Conservation (phyloP, 306 rosid species). For the Quercus alba region DNA sequence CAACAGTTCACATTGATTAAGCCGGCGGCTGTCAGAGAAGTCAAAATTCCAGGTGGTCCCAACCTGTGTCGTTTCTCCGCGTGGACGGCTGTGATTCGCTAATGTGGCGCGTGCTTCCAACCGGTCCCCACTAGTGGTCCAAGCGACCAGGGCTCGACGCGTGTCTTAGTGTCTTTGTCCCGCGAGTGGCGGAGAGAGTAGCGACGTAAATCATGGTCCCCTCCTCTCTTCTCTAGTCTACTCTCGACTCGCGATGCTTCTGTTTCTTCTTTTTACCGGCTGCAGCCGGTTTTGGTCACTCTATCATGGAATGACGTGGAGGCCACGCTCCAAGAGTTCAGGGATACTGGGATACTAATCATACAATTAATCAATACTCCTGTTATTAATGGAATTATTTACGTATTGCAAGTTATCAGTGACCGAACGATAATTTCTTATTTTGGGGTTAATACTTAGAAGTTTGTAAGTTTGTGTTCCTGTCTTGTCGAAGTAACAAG, state of each 20-base stretch:
- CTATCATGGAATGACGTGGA: slow-evolving; percentile 35
- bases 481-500: too few relatives aligned
- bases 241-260: neutral
- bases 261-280: neutral
- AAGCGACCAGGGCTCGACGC: slow-evolving; percentile 25
- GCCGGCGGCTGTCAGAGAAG: slow-evolving; percentile 68
- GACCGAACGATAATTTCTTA: too few relatives aligned
- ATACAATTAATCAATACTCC: neutral
- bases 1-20: slow-evolving; percentile 43
- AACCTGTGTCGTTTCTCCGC: slow-evolving; percentile 17
- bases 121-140: slow-evolving; percentile 65
- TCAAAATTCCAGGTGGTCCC: slow-evolving; percentile 49
- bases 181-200: slow-evolving; percentile 39
- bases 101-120: slow-evolving; percentile 39
- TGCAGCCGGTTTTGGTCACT: slow-evolving; percentile 16
- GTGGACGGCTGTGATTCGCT: slow-evolving; percentile 29
- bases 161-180: slow-evolving; percentile 41
- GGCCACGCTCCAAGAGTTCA: slow-evolving; percentile 39
- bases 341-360: slow-evolving; percentile 6
- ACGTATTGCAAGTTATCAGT: too few relatives aligned
- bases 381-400: too few relatives aligned
- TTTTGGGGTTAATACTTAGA: too few relatives aligned
- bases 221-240: neutral
- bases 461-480: too few relatives aligned
- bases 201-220: slow-evolving; percentile 51